A percentile compares a stretch with the other conserved stretches of the same genome.
These are phyloP conservation scores for Leucosporidium creatinivorum DNA, from an alignment of 768 basidiomycete genomes.

Conservation along the genomic window DNA sequence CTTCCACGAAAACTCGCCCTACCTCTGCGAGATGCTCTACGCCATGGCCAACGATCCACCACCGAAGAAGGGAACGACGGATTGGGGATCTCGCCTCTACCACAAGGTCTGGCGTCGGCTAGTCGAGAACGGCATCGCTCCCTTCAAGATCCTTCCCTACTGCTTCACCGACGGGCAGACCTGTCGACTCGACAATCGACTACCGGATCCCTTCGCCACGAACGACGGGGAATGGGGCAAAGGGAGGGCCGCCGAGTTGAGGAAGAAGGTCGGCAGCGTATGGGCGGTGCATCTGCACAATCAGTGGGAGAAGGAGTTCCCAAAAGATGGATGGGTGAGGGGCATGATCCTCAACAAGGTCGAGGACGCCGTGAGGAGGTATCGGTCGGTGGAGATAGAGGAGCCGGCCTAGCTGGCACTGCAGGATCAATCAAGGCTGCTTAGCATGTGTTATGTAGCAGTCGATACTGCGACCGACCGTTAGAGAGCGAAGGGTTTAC, in stretches of 20 bases:
- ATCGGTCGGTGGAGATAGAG: neutral
- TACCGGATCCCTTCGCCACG: conserved; percentile 76
- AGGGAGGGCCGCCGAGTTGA: conserved; percentile 51
- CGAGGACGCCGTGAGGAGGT: neutral
- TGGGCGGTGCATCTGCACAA: conserved; percentile 92
- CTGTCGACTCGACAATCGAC: conserved; percentile 82
- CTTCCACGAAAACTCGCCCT: conserved; percentile 83
- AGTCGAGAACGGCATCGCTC: conserved; percentile 60
- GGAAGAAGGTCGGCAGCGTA: conserved; percentile 62
- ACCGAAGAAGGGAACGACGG: conserved; percentile 70
- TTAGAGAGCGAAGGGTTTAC: too few relatives aligned
- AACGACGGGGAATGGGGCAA: conserved; percentile 57
- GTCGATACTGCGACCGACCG: too few relatives aligned
- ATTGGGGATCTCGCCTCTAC: conserved; percentile 91
- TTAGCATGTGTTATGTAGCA: too few relatives aligned
- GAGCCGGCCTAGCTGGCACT: too few relatives aligned
- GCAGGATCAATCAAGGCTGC: too few relatives aligned
- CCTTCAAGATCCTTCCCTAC: conserved; percentile 88
- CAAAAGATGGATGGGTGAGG: conserved; percentile 77
- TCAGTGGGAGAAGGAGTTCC: conserved; percentile 87
- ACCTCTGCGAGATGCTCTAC: conserved; percentile 93
- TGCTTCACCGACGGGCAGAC: conserved; percentile 89
- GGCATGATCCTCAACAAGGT: conserved; percentile 54
- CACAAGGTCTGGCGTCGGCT: conserved; percentile 83
- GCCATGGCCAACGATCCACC: conserved; percentile 68